Evolutionary conservation across 768 basidiomycete species (phyloP), one percentile per base, ranked within the genome.

Genomic region (Termitomyces titanicus): DNA sequence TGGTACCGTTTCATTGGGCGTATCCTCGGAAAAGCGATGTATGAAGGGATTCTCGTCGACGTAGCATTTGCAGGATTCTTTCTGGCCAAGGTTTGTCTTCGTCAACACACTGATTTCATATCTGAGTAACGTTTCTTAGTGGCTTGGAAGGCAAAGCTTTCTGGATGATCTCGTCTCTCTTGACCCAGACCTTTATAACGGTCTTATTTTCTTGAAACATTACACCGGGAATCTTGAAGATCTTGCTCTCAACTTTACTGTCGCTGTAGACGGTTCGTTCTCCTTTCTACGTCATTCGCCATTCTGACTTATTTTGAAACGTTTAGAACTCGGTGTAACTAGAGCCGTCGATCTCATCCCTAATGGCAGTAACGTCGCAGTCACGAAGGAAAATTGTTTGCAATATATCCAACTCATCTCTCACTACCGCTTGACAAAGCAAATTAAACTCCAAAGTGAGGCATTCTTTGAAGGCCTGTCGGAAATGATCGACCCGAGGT

Each of bases 1-100:
- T 98, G 96, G 96, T 98, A 91, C 66, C 81, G 85, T 1, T 94
- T 96, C 70, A 89, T 98, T 56, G 97, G 97, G 0, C 79, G 92
- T 1, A 91, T 99, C 18, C 77, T 99, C 1, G 96, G 96, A 5
- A 98, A 98, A 68, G 97, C 96, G 0, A 78, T 99, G 67, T 98
- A 99, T 63, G 92, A 98, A 51, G 94, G 95, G 1, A 97, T 98
- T 44, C 76, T 99, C 7, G 86, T 96, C 15, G 94, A 98, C 60
- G 93, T 98, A 2, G 89, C 89, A 0, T 98, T 98, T 68, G 95
- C 97, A 3, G 84, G 86, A 2, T 99, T 98, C 77, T 98, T 98
- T 79, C 77, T 97, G 52, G 83, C 90, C 7, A 94, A 93, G 79
- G 85, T 88, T 49, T 33, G 71, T 63, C 11, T 35, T 29, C 0